These are phyloP conservation scores for Candida morakotiae DNA, from an alignment of 805 yeast genomes.

Conservation along the genomic window DNA sequence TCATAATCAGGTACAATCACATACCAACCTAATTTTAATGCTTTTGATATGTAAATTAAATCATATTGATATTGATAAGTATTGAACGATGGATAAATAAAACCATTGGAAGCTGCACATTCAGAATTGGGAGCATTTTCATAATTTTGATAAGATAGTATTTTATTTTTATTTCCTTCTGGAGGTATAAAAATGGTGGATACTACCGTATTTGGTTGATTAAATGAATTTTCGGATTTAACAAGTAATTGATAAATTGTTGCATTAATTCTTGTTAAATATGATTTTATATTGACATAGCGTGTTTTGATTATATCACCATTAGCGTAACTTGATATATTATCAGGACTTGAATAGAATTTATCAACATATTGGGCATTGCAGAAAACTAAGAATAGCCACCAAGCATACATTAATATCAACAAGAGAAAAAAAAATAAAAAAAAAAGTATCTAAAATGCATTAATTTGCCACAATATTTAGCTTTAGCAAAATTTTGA, in stretches of 20 bases:
- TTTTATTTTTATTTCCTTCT: slow-evolving; percentile 21
- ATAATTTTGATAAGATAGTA: slow-evolving; percentile 25
- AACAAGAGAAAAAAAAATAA: too few species aligned
- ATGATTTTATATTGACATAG: slow-evolving; percentile 16
- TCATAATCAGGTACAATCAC: slow-evolving; percentile 33
- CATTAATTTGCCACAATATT: too few species aligned
- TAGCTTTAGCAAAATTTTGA: too few species aligned
- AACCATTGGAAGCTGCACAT: slow-evolving; percentile 25
- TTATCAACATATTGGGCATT: slow-evolving; percentile 8
- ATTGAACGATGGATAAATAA: slow-evolving; percentile 12
- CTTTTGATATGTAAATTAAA: slow-evolving; percentile 14
- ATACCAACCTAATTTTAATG: slow-evolving; percentile 25
- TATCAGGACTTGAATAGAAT: slow-evolving; percentile 20
- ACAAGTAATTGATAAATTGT: slow-evolving; percentile 20
- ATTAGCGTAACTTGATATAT: slow-evolving; percentile 13
- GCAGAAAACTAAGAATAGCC: neutral
- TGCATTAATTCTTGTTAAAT: slow-evolving; percentile 16
- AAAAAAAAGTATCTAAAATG: too few species aligned
- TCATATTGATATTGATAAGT: slow-evolving; percentile 14
- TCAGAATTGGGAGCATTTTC: slow-evolving; percentile 22
- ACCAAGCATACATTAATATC: slow-evolving; percentile 1
- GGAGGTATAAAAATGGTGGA: slow-evolving; percentile 25
- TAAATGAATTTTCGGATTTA: slow-evolving; percentile 20
- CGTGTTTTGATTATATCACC: slow-evolving; percentile 25
- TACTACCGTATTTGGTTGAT: slow-evolving; percentile 21